These are phyloP conservation scores for Goniomonas avonlea DNA, from an alignment of 78 protist genomes.

Conservation along the genomic window DNA sequence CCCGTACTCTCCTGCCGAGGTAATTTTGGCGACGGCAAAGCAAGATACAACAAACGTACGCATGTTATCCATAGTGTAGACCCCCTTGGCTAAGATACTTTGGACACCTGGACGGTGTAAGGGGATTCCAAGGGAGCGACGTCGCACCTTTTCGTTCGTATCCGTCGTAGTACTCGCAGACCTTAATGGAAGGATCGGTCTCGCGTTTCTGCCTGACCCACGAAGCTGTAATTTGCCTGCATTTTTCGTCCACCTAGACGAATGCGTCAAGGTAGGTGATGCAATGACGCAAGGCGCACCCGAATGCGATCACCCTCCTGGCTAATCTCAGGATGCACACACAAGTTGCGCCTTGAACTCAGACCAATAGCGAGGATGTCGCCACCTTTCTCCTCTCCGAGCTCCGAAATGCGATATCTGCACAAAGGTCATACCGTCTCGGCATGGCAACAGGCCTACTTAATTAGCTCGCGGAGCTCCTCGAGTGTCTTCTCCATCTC, in stretches of 20 bases:
- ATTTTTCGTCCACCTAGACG: constrained; percentile 12
- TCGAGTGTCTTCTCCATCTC: constrained; percentile 81
- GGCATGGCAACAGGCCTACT: no score
- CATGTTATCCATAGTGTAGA: constrained; percentile 77
- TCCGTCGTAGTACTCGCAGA: constrained; percentile 16
- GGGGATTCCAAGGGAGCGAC: no score
- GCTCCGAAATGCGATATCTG: no score
- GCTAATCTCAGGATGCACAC: constrained; percentile 64
- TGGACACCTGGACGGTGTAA: no score
- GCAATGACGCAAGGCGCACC: no score
- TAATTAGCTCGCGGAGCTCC: constrained; percentile 65
- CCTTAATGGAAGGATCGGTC: constrained; percentile 1
- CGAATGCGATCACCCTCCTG: not conserved
- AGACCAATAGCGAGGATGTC: constrained; percentile 58
- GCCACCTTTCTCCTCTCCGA: not conserved
- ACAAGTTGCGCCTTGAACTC: constrained; percentile 72
- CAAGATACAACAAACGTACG: constrained; percentile 59
- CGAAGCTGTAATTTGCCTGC: constrained; percentile 9
- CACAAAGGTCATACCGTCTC: no score
- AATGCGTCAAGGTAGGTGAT: no score
- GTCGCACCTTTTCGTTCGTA: no score
- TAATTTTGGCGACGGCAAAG: constrained; percentile 21
- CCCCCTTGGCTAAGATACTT: no score
- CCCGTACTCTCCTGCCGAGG: no score
- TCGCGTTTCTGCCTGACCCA: constrained; percentile 4